Percentiles rank a stretch among this genome's conserved stretches.
These are phyloP conservation scores for Deuterostichococcus epilithicus DNA, from an alignment of 139 green algal species.

Conservation along the genomic window DNA sequence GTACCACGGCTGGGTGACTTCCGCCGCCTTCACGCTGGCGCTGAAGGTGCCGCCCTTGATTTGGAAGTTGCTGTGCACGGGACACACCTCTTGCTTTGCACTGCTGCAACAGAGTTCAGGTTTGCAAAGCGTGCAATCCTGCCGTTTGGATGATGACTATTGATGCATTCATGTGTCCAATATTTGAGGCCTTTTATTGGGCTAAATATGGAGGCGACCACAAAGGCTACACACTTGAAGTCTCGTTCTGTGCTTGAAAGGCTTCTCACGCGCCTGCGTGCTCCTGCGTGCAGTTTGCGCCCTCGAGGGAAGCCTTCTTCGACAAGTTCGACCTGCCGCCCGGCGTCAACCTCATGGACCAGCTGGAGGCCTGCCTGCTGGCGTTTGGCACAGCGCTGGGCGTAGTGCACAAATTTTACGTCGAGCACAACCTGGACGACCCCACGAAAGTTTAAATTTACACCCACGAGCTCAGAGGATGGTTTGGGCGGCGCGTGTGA, in stretches of 20 bases:
- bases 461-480: too few relatives aligned
- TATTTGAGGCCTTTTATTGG: constrained; percentile 1
- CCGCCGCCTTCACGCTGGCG: constrained; percentile 58
- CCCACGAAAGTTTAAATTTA: constrained; percentile 46
- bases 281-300: constrained; percentile 19
- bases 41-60: constrained; percentile 51
- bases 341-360: constrained; percentile 22
- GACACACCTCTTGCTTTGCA: not conserved
- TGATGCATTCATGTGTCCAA: not conserved
- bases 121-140: not conserved
- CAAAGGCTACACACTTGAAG: too few relatives aligned
- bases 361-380: constrained; percentile 47
- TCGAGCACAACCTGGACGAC: constrained; percentile 38
- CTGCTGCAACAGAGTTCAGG: not conserved
- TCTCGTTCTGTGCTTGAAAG: not conserved
- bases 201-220: constrained; percentile 1
- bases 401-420: constrained; percentile 60
- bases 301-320: constrained; percentile 42
- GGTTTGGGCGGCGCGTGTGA: too few relatives aligned
- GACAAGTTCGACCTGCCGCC: constrained; percentile 25
- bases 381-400: constrained; percentile 48
- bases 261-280: not conserved
- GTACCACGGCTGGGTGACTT: constrained; percentile 74
- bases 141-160: not conserved
- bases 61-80: too few relatives aligned